phyloP scores from a whole-genome alignment of 2,329 filamentous ascomycete species.

The Tolypocladium tropicale region DNA sequence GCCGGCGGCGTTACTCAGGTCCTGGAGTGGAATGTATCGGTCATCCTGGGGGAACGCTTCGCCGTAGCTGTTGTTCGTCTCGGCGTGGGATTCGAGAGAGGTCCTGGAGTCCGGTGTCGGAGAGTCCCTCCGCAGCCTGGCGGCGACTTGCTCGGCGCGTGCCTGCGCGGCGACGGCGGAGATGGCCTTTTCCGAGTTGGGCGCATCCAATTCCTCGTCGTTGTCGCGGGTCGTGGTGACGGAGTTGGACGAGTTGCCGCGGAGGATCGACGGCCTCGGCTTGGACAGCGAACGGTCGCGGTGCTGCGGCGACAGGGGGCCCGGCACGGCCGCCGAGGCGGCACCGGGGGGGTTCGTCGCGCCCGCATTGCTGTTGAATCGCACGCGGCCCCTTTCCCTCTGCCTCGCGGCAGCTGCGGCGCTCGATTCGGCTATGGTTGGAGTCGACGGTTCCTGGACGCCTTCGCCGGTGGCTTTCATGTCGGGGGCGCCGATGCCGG shows the following conservation, averaged over 20 bases:
- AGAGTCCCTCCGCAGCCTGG: slow-evolving; percentile 25
- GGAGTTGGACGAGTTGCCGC: slow-evolving; percentile 29
- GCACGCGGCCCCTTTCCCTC: slow-evolving; percentile 36
- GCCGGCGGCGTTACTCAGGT: slow-evolving; percentile 11
- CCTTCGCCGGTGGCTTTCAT: background rate
- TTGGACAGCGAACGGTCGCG: slow-evolving; percentile 10
- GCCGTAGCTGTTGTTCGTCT: slow-evolving; percentile 16
- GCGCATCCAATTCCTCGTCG: slow-evolving; percentile 13
- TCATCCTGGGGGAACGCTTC: slow-evolving; percentile 12
- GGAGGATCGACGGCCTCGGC: slow-evolving; percentile 31
- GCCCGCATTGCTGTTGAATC: slow-evolving; percentile 36
- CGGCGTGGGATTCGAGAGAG: slow-evolving; percentile 27
- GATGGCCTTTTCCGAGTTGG: slow-evolving; percentile 14
- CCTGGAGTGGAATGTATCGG: slow-evolving; percentile 20
- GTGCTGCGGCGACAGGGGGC: background rate
- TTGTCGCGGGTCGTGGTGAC: slow-evolving; percentile 17
- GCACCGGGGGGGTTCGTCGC: slow-evolving; percentile 15
- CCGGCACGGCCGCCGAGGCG: slow-evolving; percentile 1
- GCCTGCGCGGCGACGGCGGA: slow-evolving; percentile 32
- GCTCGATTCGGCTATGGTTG: background rate
- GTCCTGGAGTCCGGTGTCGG: slow-evolving; percentile 22
- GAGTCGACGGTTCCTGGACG: background rate
- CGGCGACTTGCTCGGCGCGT: slow-evolving; percentile 30
- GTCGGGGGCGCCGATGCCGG: background rate
- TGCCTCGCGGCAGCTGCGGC: slow-evolving; percentile 11